Evolutionary conservation across 805 yeast species (phyloP).

Genomic region (Myxozyma monticola): DNA sequence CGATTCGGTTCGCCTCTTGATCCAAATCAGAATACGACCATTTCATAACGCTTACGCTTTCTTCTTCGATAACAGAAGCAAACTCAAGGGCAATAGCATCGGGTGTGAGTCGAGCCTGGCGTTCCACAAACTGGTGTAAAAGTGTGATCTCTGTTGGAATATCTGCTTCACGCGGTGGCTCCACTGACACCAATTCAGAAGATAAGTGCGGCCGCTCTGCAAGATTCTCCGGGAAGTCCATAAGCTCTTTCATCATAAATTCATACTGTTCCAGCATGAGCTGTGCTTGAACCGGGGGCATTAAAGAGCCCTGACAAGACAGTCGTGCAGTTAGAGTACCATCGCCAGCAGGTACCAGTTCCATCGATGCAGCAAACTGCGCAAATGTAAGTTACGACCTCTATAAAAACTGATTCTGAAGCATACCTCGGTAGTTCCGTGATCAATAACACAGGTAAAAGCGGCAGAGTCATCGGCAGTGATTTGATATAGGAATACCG

Average conservation of each 20-base stretch:
- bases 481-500: constrained; percentile 28
- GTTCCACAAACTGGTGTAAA: constrained; percentile 31
- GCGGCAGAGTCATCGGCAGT: neutral
- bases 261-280: constrained; percentile 26
- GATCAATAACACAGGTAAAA: constrained; percentile 13
- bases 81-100: constrained; percentile 26
- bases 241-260: constrained; percentile 1
- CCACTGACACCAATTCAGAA: constrained; percentile 7
- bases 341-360: constrained; percentile 16
- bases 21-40: constrained; percentile 31
- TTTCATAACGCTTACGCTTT: neutral
- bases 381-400: neutral
- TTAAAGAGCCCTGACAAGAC: neutral
- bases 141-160: constrained; percentile 11
- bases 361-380: constrained; percentile 25
- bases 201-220: constrained; percentile 7
- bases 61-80: constrained; percentile 18
- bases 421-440: constrained; percentile 17
- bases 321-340: neutral
- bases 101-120: constrained; percentile 19
- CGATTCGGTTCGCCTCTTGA: constrained; percentile 27
- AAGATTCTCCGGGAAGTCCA: neutral
- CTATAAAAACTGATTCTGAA: neutral
- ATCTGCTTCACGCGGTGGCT: constrained; percentile 1
- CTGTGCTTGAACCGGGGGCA: constrained; percentile 24